Conservation (phyloP, 2,329 filamentous ascomycete genomes). For the Sporothrix phasma region DNA sequence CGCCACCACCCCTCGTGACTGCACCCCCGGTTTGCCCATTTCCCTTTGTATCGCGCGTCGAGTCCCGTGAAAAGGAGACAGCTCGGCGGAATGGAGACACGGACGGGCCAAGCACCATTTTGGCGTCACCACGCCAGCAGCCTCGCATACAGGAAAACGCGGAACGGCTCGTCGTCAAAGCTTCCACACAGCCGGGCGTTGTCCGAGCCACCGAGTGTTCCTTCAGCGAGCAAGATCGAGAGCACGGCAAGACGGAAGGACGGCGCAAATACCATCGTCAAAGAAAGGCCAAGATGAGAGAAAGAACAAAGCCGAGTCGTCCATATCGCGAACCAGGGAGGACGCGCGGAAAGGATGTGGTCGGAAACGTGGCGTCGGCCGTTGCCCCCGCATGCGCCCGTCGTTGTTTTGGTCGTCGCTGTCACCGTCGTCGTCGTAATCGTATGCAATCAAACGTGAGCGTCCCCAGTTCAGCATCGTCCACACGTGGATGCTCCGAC, state of each 20-base stretch:
- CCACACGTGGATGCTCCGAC: no score
- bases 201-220: no score
- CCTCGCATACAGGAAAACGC: no score
- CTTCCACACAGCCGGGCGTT: no score
- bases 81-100: no score
- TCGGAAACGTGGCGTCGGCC: background rate
- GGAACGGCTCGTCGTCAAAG: no score
- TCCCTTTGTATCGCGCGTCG: no score
- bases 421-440: conserved; percentile 6
- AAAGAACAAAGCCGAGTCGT: background rate
- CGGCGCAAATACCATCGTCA: background rate
- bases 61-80: no score
- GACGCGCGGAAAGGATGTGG: background rate
- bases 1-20: background rate
- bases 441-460: background rate
- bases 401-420: background rate
- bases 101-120: no score
- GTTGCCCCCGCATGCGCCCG: background rate
- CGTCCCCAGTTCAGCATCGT: background rate
- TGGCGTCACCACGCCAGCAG: no score
- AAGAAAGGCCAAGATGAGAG: background rate
- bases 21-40: no score
- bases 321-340: background rate
- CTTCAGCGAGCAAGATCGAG: background rate
- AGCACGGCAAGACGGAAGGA: background rate